Evolutionary conservation across 441 rosid species (phyloP).

Genomic region (Corymbia citriodora): DNA sequence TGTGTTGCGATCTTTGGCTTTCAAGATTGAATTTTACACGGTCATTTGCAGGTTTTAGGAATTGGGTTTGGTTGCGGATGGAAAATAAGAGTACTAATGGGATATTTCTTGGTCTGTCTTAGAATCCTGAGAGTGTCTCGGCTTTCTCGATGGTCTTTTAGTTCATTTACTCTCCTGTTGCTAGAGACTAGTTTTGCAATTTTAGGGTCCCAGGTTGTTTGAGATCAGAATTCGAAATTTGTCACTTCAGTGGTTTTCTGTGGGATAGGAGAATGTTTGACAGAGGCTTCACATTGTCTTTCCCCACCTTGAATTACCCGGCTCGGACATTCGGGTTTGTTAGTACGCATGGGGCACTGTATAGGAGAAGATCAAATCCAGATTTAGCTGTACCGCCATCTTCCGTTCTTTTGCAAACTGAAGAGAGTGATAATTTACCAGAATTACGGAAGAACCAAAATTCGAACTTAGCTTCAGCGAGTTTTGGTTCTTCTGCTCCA

Average conservation of each 20-base stretch:
- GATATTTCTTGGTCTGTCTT: background rate
- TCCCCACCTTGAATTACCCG: slow-evolving; percentile 7
- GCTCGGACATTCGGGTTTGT: slow-evolving; percentile 15
- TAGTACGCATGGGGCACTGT: slow-evolving; percentile 12
- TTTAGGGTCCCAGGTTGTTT: background rate
- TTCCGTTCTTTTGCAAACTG: slow-evolving; percentile 42
- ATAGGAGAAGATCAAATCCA: slow-evolving; percentile 32
- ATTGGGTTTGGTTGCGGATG: background rate
- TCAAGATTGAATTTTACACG: background rate
- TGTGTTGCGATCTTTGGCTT: background rate
- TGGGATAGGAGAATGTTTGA: slow-evolving; percentile 15
- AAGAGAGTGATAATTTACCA: slow-evolving; percentile 41
- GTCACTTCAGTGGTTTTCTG: background rate
- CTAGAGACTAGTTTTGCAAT: background rate
- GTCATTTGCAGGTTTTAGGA: background rate
- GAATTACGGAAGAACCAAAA: slow-evolving; percentile 33
- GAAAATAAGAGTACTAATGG: background rate
- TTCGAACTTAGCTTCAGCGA: slow-evolving; percentile 1
- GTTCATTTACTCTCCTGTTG: background rate
- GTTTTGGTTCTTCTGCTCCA: slow-evolving; percentile 15
- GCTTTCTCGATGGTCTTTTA: background rate
- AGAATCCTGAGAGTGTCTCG: background rate
- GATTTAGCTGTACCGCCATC: slow-evolving; percentile 40
- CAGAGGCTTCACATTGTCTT: slow-evolving; percentile 20
- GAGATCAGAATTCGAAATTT: background rate